Evolutionary conservation across 768 basidiomycete genomes (phyloP).

Genomic region (Phanerodontia chrysosporium): DNA sequence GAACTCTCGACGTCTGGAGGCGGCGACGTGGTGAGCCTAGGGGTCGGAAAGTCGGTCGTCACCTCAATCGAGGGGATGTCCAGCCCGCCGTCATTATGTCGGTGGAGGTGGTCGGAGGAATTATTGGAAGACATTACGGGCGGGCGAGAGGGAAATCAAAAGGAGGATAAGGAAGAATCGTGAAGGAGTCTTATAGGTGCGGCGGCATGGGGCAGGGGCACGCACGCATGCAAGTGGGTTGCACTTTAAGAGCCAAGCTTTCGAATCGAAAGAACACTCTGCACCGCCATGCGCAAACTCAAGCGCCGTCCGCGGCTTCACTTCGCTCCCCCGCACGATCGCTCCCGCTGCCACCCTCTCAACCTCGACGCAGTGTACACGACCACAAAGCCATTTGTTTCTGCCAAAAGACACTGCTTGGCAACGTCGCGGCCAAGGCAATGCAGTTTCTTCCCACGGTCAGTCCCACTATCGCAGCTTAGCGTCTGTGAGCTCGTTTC

Average conservation of each 20-base stretch:
- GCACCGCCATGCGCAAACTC: constrained; percentile 7
- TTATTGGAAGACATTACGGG: constrained; percentile 7
- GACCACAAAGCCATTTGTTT: too few species aligned
- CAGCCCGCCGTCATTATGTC: constrained; percentile 4
- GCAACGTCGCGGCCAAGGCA: too few species aligned
- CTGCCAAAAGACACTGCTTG: too few species aligned
- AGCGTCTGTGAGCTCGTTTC: too few species aligned
- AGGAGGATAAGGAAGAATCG: not conserved
- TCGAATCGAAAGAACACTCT: not conserved
- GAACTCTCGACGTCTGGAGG: constrained; percentile 11
- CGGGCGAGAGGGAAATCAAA: not conserved
- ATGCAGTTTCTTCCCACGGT: too few species aligned
- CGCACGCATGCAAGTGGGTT: not conserved
- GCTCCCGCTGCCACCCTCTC: not conserved
- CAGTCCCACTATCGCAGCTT: too few species aligned
- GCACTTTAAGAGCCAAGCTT: not conserved
- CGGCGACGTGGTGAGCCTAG: not conserved
- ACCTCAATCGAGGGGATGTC: constrained; percentile 12
- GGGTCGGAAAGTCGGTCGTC: constrained; percentile 19
- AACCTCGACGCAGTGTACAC: not conserved
- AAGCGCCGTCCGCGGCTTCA: not conserved
- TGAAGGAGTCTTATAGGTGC: not conserved
- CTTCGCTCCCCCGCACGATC: not conserved
- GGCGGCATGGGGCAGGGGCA: not conserved
- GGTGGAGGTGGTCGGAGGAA: not conserved